Percentiles rank a stretch among this genome's conserved stretches.
phyloP scores from a whole-genome alignment of 73 alveolate species.

The Tetrahymena thermophila region DNA sequence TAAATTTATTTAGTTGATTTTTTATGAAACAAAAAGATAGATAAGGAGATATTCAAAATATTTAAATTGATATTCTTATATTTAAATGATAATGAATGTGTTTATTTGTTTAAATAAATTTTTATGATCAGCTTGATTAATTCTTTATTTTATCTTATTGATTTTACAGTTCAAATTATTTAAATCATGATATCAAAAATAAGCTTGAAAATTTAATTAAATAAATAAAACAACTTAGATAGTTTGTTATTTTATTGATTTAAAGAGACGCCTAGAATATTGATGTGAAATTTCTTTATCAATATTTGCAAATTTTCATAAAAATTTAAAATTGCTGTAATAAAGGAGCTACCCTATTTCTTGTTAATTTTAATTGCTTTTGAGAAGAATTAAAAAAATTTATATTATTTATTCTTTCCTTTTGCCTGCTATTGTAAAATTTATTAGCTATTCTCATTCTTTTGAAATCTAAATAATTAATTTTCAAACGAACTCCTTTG shows the following conservation, averaged over 20 bases:
- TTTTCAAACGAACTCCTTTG: background rate
- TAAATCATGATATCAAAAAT: too few relatives aligned
- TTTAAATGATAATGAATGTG: too few relatives aligned
- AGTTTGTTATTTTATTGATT: background rate
- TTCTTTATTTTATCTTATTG: too few relatives aligned
- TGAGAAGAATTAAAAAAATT: background rate
- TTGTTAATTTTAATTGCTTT: too few relatives aligned
- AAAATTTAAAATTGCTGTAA: background rate
- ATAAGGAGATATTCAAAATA: background rate
- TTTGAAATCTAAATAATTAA: background rate
- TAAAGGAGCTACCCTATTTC: background rate
- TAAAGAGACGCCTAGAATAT: background rate
- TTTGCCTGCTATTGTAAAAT: background rate
- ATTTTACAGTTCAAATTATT: too few relatives aligned
- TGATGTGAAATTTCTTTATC: background rate
- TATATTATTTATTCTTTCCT: background rate
- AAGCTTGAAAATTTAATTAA: too few relatives aligned
- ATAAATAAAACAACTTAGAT: background rate
- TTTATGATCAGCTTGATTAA: too few relatives aligned
- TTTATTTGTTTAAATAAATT: too few relatives aligned
- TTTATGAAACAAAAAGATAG: background rate
- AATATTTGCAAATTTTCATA: too few relatives aligned
- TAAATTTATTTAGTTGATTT: background rate
- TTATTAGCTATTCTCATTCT: background rate
- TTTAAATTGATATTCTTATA: too few relatives aligned